Conservation (phyloP, 768 basidiomycete genomes). For the Calocybe cyanea region DNA sequence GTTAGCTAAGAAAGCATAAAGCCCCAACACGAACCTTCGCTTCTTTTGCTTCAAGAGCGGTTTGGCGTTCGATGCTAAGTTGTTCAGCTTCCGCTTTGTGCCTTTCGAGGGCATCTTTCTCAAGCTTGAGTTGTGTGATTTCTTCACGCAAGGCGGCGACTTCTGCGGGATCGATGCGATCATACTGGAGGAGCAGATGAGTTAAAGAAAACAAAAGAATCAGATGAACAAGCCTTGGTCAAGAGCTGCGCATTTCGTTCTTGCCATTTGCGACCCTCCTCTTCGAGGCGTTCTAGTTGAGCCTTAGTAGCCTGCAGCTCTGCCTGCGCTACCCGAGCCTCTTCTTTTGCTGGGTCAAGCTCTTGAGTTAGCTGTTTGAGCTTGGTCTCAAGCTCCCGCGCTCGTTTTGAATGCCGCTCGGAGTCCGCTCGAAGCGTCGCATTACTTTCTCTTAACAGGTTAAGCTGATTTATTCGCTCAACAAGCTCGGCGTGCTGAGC, state of each 20-base stretch:
- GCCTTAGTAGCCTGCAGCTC: slow-evolving; percentile 69
- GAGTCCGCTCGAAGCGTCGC: slow-evolving; percentile 76
- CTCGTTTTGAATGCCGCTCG: slow-evolving; percentile 65
- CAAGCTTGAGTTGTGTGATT: slow-evolving; percentile 47
- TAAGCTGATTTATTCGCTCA: slow-evolving; percentile 83
- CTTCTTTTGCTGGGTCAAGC: slow-evolving; percentile 72
- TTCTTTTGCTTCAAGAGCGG: slow-evolving; percentile 22
- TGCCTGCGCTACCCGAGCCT: slow-evolving; percentile 60
- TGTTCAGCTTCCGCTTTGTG: slow-evolving; percentile 18
- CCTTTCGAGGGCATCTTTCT: slow-evolving; percentile 31
- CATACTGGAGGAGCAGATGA: slow-evolving; percentile 48
- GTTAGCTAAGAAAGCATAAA: background rate
- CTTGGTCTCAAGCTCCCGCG: slow-evolving; percentile 62
- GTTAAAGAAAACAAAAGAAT: slow-evolving; percentile 2
- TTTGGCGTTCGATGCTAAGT: slow-evolving; percentile 25
- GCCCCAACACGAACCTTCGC: slow-evolving; percentile 24
- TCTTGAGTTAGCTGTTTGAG: slow-evolving; percentile 55
- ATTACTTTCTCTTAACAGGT: slow-evolving; percentile 85
- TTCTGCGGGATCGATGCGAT: slow-evolving; percentile 85
- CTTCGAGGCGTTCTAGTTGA: slow-evolving; percentile 68
- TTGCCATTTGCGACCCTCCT: slow-evolving; percentile 80
- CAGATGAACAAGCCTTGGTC: slow-evolving; percentile 53
- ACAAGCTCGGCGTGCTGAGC: slow-evolving; percentile 81
- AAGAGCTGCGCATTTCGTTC: slow-evolving; percentile 78
- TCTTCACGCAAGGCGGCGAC: slow-evolving; percentile 77